A percentile compares a stretch with the other conserved stretches of the same genome.
These are phyloP conservation scores for Myrica gale DNA, from an alignment of 306 rosid species.

Conservation along the genomic window DNA sequence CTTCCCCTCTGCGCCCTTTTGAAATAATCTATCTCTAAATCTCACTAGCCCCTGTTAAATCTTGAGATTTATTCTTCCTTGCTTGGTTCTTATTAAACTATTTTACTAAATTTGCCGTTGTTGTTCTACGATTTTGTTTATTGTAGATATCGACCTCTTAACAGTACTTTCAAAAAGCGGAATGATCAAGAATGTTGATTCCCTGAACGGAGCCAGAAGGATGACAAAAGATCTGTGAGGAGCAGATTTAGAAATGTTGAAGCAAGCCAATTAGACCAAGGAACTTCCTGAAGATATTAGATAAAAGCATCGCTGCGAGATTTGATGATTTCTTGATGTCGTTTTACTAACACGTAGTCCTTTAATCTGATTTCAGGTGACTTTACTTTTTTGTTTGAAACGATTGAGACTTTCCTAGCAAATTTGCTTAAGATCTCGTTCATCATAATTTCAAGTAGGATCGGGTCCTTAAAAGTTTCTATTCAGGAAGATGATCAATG, in stretches of 20 bases:
- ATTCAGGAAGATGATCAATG: neutral
- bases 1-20: constrained; percentile 3
- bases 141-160: neutral
- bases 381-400: neutral
- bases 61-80: neutral
- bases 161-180: constrained; percentile 1
- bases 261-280: neutral
- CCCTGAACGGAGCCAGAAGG: neutral
- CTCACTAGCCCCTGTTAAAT: neutral
- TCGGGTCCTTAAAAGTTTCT: neutral
- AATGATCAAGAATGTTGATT: constrained; percentile 9
- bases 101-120: neutral
- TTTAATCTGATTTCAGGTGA: neutral
- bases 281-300: neutral
- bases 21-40: neutral
- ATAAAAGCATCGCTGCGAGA: neutral
- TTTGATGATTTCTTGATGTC: neutral
- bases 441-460: neutral
- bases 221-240: neutral
- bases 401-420: neutral
- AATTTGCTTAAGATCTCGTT: neutral
- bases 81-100: neutral
- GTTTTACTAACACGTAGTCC: constrained; percentile 14
- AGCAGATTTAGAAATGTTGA: constrained; percentile 7
- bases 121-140: neutral